Conservation (phyloP, 2,329 filamentous ascomycete genomes). For the Aspergillus vadensis region DNA sequence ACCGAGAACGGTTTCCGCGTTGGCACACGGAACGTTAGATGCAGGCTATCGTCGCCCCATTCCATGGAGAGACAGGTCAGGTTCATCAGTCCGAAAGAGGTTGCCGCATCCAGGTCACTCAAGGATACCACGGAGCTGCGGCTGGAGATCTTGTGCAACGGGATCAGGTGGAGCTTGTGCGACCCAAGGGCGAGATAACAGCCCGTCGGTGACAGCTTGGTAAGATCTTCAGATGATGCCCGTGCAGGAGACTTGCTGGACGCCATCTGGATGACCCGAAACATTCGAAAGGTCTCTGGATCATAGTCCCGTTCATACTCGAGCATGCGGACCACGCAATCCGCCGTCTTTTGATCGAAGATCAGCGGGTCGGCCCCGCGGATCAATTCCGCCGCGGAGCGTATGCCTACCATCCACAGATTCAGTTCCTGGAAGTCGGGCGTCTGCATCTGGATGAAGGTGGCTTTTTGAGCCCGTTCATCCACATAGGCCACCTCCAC, state of each 20-base stretch:
- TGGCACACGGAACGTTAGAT: conserved; percentile 64
- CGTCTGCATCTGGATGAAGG: conserved; percentile 66
- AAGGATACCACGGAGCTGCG: conserved; percentile 58
- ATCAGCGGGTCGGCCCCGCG: conserved; percentile 54
- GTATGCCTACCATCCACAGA: conserved; percentile 65
- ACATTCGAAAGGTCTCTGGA: conserved; percentile 66
- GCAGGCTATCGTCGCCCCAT: conserved; percentile 66
- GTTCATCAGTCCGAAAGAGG: conserved; percentile 65
- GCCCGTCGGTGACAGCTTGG: conserved; percentile 64
- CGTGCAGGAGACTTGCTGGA: conserved; percentile 56
- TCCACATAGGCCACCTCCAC: conserved; percentile 70
- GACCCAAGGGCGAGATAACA: conserved; percentile 70
- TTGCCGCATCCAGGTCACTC: conserved; percentile 52
- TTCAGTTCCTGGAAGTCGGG: conserved; percentile 66
- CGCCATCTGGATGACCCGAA: conserved; percentile 67
- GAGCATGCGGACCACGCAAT: conserved; percentile 63
- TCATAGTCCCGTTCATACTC: conserved; percentile 71
- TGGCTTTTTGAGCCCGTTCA: conserved; percentile 62
- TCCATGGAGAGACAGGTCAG: conserved; percentile 62
- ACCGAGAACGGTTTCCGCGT: conserved; percentile 58
- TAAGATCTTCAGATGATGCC: conserved; percentile 66
- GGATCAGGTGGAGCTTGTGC: conserved; percentile 69
- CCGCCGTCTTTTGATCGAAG: conserved; percentile 61
- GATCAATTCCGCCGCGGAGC: conserved; percentile 60
- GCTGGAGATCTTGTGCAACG: conserved; percentile 60